A percentile compares a stretch with the other conserved stretches of the same genome.
phyloP scores from a whole-genome alignment of 306 rosid species.

The Neltuma alba region DNA sequence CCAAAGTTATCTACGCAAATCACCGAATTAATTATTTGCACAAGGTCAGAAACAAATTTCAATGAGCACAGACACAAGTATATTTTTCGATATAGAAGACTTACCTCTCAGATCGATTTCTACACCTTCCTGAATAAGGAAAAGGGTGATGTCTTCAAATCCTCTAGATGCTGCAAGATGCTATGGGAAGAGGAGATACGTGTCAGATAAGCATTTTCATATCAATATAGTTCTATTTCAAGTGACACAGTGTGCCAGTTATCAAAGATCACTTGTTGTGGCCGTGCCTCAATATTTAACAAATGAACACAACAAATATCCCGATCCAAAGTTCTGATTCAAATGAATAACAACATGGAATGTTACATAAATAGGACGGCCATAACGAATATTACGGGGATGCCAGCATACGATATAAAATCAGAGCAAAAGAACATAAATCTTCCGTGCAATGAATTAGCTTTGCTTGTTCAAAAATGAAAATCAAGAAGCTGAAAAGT shows the following conservation, averaged over 20 bases:
- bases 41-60: slow-evolving; percentile 7
- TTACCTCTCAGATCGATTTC: slow-evolving; percentile 66
- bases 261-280: too few species aligned
- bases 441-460: neutral
- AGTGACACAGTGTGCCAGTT: neutral
- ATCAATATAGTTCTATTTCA: slow-evolving; percentile 18
- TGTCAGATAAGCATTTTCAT: slow-evolving; percentile 29
- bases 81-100: neutral
- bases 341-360: neutral
- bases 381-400: neutral
- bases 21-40: neutral
- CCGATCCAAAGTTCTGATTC: too few species aligned
- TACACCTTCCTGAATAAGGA: slow-evolving; percentile 75
- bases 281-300: too few species aligned
- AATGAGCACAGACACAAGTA: neutral
- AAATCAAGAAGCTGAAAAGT: neutral
- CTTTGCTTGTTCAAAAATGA: neutral
- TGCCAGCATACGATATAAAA: neutral
- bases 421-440: neutral
- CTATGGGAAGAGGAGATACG: slow-evolving; percentile 45
- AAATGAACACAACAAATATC: too few species aligned
- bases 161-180: slow-evolving; percentile 96
- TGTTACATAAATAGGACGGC: neutral
- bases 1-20: slow-evolving; percentile 74
- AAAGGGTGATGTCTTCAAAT: slow-evolving; percentile 67